A percentile compares a stretch with the other conserved stretches of the same genome.
Evolutionary conservation across 768 basidiomycete species (phyloP).

Genomic region (Trichaptum fuscoviolaceum): DNA sequence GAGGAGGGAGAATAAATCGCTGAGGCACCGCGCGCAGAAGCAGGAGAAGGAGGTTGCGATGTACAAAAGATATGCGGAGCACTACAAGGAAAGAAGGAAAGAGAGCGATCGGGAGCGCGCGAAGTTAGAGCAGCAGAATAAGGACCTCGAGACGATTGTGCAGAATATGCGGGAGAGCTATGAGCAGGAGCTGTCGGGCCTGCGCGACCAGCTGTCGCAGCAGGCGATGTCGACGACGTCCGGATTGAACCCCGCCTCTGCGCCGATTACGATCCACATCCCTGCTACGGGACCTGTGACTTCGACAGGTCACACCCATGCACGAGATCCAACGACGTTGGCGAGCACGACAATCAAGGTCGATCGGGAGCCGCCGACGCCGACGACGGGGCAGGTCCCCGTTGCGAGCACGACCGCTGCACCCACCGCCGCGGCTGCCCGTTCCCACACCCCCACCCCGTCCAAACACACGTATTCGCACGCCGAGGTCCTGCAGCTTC

Average conservation of each 20-base stretch:
- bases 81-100: background rate
- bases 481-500: background rate
- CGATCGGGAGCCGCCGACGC: background rate
- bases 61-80: slow-evolving; percentile 2
- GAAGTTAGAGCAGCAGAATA: background rate
- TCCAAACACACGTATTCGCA: background rate
- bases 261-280: background rate
- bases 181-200: background rate
- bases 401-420: background rate
- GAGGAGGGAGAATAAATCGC: background rate
- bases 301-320: background rate
- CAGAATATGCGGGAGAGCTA: background rate
- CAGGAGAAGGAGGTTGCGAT: slow-evolving; percentile 1
- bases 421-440: background rate
- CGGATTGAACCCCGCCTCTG: background rate
- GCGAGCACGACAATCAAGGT: background rate
- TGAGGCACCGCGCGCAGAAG: slow-evolving; percentile 1
- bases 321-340: background rate
- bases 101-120: background rate
- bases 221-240: background rate
- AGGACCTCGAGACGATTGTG: background rate
- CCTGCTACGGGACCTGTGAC: background rate
- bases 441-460: background rate
- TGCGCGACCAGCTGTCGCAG: background rate
- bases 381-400: background rate